phyloP scores from a whole-genome alignment of 352 stramenopile species.

The Globisporangium recalcitrans region DNA sequence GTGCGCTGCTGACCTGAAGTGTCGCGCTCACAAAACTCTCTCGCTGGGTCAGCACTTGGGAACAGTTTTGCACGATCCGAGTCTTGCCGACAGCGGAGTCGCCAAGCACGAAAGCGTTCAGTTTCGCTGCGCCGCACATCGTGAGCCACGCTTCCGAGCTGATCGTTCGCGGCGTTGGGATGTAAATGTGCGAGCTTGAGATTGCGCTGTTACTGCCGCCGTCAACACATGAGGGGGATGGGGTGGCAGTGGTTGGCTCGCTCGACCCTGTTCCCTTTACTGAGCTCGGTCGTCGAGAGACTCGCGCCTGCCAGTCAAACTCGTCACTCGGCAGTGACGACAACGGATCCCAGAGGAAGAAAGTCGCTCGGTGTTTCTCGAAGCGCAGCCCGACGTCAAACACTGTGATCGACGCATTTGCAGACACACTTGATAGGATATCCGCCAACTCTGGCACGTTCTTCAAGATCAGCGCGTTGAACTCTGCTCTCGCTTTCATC shows the following conservation, averaged over 20 bases:
- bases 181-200: constrained; percentile 27
- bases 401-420: constrained; percentile 19
- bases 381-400: constrained; percentile 41
- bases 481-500: constrained; percentile 23
- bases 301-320: constrained; percentile 22
- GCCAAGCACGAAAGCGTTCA: constrained; percentile 45
- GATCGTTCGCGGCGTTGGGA: constrained; percentile 36
- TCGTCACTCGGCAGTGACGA: constrained; percentile 11
- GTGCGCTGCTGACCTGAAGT: constrained; percentile 29
- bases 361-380: constrained; percentile 20
- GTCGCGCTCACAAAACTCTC: constrained; percentile 29
- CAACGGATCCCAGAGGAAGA: constrained; percentile 28
- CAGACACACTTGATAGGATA: constrained; percentile 19
- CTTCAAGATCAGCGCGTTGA: constrained; percentile 20
- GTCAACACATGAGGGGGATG: neutral
- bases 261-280: neutral
- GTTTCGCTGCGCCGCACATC: constrained; percentile 31
- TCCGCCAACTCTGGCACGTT: constrained; percentile 26
- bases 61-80: constrained; percentile 30
- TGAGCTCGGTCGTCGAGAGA: constrained; percentile 27
- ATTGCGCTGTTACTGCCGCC: neutral
- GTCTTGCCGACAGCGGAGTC: constrained; percentile 51
- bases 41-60: constrained; percentile 27
- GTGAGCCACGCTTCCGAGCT: constrained; percentile 33
- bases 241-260: neutral